These are phyloP conservation scores for Populus trichocarpa DNA, from an alignment of 441 rosid species.

Conservation along the genomic window DNA sequence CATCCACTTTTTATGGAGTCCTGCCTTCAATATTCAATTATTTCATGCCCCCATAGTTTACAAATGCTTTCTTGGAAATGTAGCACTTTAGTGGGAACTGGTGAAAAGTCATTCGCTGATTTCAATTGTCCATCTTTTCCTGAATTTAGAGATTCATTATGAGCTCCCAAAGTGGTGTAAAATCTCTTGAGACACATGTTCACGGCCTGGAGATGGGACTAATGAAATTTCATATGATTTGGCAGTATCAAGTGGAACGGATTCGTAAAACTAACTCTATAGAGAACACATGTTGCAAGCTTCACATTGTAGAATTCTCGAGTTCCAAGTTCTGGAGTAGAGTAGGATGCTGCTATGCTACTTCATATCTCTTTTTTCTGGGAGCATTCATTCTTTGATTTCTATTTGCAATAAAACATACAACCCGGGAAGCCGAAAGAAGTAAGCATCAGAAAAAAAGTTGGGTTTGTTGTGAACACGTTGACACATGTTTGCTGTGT, in stretches of 20 bases:
- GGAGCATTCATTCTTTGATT: neutral
- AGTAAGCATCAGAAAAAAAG: slow-evolving; percentile 27
- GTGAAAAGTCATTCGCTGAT: neutral
- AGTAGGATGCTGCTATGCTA: slow-evolving; percentile 40
- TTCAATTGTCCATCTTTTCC: slow-evolving; percentile 10
- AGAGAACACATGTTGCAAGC: slow-evolving; percentile 61
- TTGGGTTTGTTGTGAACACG: slow-evolving; percentile 26
- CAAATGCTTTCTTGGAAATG: neutral
- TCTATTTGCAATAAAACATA: slow-evolving; percentile 16
- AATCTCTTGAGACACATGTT: slow-evolving; percentile 67
- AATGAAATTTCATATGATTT: slow-evolving; percentile 20
- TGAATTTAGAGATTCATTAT: slow-evolving; percentile 80
- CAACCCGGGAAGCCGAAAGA: slow-evolving; percentile 29
- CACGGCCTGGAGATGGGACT: slow-evolving; percentile 81
- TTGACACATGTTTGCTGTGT: slow-evolving; percentile 23
- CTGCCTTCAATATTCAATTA: neutral
- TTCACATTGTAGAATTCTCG: slow-evolving; percentile 71
- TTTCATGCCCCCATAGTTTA: neutral
- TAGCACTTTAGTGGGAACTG: slow-evolving; percentile 1
- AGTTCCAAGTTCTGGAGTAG: slow-evolving; percentile 82
- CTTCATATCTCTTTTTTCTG: too few relatives aligned
- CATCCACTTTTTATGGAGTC: neutral
- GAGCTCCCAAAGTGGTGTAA: slow-evolving; percentile 77
- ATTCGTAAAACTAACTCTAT: slow-evolving; percentile 34
- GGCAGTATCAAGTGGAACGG: slow-evolving; percentile 68